phyloP scores from a whole-genome alignment of 257 asterid species.

The Gynochthodes officinalis region DNA sequence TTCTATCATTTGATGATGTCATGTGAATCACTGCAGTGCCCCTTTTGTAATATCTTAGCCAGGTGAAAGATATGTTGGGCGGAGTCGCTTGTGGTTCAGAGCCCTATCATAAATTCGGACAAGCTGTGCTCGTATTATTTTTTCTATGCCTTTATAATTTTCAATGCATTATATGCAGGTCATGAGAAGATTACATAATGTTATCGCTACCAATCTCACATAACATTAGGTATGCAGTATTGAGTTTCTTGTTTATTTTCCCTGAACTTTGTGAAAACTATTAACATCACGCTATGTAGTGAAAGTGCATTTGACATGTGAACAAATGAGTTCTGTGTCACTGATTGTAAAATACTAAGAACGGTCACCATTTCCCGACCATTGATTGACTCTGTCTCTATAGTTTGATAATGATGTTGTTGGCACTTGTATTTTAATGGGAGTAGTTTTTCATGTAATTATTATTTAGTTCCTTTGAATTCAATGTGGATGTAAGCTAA shows the following conservation, averaged over 20 bases:
- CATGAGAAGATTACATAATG: slow-evolving; percentile 33
- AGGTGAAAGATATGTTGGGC: neutral
- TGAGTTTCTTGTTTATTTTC: slow-evolving; percentile 12
- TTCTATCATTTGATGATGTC: no score
- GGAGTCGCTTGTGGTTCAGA: slow-evolving; percentile 6
- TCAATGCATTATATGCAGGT: slow-evolving; percentile 58
- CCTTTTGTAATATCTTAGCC: neutral
- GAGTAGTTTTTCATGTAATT: no score
- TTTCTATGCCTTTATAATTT: slow-evolving; percentile 27
- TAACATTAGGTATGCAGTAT: slow-evolving; percentile 32
- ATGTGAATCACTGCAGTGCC: no score
- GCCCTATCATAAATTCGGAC: neutral
- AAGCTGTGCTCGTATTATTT: slow-evolving; percentile 18
- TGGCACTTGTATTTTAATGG: no score
- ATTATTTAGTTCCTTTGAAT: no score
- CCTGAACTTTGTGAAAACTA: neutral
- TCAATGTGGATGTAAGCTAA: no score
- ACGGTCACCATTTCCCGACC: no score
- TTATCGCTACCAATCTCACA: slow-evolving; percentile 34
- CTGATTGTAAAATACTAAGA: no score
- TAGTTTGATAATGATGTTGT: no score
- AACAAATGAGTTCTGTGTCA: no score
- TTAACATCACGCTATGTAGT: neutral
- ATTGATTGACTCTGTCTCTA: no score
- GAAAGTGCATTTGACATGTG: neutral